phyloP scores from a whole-genome alignment of 305 asterid species.

The Coffea humblotiana region DNA sequence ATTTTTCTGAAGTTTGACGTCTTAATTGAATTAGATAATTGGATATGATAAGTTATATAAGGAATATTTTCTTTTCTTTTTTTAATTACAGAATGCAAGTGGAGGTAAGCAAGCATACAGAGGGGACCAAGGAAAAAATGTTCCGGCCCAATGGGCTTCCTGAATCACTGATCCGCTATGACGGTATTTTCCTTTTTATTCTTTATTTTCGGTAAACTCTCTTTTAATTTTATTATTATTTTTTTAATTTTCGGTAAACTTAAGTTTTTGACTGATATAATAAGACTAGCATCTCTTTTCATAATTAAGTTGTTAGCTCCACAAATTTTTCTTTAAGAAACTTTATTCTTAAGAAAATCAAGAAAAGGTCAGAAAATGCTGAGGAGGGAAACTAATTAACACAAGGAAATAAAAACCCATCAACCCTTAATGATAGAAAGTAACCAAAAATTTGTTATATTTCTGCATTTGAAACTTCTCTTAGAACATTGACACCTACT shows the following conservation, averaged over 20 bases:
- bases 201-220: not conserved
- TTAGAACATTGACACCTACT: too few relatives aligned
- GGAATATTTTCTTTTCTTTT: not conserved
- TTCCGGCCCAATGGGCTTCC: constrained; percentile 93
- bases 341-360: too few relatives aligned
- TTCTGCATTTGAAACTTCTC: too few relatives aligned
- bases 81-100: constrained; percentile 77
- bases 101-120: constrained; percentile 98
- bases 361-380: too few relatives aligned
- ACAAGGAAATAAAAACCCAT: too few relatives aligned
- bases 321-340: too few relatives aligned
- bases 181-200: constrained; percentile 44
- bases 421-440: too few relatives aligned
- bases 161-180: constrained; percentile 92
- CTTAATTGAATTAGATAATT: not conserved
- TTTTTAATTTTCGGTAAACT: too few relatives aligned
- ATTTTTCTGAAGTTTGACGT: not conserved
- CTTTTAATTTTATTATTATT: too few relatives aligned
- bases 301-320: not conserved
- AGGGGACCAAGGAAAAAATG: constrained; percentile 67
- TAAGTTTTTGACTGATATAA: too few relatives aligned
- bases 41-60: not conserved
- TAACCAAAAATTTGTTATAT: too few relatives aligned
- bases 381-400: too few relatives aligned
- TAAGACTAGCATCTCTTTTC: not conserved